A percentile compares a stretch with the other conserved stretches of the same genome.
Conservation (phyloP, 2,329 filamentous ascomycete species). For the Epichloe sp. region DNA sequence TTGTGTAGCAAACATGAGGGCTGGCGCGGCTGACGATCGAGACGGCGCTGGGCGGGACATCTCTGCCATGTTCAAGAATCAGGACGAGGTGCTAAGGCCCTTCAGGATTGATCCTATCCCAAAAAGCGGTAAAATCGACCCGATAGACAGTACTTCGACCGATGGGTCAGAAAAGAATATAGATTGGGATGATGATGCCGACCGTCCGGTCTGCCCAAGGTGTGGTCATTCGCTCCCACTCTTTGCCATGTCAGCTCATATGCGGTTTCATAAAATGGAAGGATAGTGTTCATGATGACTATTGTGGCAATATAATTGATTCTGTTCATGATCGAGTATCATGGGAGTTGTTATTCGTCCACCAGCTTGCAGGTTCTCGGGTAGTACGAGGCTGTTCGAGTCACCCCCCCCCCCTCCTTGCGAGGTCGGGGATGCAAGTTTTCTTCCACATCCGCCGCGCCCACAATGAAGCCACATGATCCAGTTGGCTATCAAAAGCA, state of each 20-base stretch:
- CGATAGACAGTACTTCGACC: slow-evolving; percentile 14
- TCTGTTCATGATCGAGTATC: not conserved
- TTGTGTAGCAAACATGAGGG: slow-evolving; percentile 73
- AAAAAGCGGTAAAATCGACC: slow-evolving; percentile 9
- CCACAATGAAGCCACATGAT: not conserved
- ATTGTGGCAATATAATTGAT: too few species aligned
- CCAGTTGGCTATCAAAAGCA: not conserved
- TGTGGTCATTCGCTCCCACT: slow-evolving; percentile 41
- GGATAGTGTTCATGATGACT: slow-evolving; percentile 1
- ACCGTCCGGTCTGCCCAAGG: slow-evolving; percentile 23
- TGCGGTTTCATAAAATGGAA: slow-evolving; percentile 22
- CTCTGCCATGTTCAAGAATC: slow-evolving; percentile 64
- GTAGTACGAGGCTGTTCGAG: not conserved
- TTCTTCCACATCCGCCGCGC: not conserved
- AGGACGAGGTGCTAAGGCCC: slow-evolving; percentile 55
- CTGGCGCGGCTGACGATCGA: slow-evolving; percentile 35
- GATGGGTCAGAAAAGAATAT: slow-evolving; percentile 11
- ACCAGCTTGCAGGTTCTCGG: not conserved
- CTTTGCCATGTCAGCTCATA: slow-evolving; percentile 46
- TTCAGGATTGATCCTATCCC: slow-evolving; percentile 41
- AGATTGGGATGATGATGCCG: slow-evolving; percentile 19
- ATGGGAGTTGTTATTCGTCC: not conserved
- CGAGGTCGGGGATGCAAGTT: not conserved
- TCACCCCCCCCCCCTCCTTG: not conserved
- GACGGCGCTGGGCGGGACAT: slow-evolving; percentile 61